phyloP scores from a whole-genome alignment of 371 early-diverging fungal genomes.

The Rhizopus arrhizus region DNA sequence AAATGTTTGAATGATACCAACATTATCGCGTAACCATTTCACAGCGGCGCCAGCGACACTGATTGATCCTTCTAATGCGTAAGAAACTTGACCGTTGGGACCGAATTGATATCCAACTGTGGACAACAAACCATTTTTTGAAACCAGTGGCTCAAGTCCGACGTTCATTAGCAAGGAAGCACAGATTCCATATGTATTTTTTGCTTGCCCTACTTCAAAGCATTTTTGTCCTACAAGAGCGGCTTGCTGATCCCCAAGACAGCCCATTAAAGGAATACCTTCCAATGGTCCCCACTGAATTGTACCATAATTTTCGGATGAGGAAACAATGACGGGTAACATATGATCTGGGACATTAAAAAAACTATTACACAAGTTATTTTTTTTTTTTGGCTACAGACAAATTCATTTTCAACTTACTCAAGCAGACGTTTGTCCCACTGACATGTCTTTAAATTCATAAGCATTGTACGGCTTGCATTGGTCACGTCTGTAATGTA shows the following conservation, averaged over 20 bases:
- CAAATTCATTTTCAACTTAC: conserved; percentile 25
- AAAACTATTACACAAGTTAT: conserved; percentile 35
- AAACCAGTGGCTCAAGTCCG: conserved; percentile 76
- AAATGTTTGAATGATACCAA: conserved; percentile 76
- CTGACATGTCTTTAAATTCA: conserved; percentile 76
- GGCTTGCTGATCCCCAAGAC: conserved; percentile 97
- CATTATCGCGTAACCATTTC: conserved; percentile 88
- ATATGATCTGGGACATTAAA: conserved; percentile 64
- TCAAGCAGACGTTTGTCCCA: conserved; percentile 80
- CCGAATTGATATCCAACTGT: conserved; percentile 94
- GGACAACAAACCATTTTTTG: conserved; percentile 85
- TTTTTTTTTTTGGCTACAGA: background rate
- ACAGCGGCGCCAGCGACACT: conserved; percentile 94
- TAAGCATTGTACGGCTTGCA: conserved; percentile 89
- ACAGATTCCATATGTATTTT: conserved; percentile 97
- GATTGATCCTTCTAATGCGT: conserved; percentile 95
- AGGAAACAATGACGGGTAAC: conserved; percentile 81
- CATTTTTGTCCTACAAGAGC: conserved; percentile 96
- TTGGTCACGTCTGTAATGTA: conserved; percentile 91
- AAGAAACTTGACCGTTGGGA: conserved; percentile 67
- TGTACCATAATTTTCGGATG: conserved; percentile 77
- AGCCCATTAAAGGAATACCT: conserved; percentile 79
- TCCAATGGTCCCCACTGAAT: conserved; percentile 62
- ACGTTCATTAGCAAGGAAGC: conserved; percentile 96
- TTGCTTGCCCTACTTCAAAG: conserved; percentile 83